phyloP scores from a whole-genome alignment of 495 filamentous ascomycete species.

The Aspergillus ellipticus region DNA sequence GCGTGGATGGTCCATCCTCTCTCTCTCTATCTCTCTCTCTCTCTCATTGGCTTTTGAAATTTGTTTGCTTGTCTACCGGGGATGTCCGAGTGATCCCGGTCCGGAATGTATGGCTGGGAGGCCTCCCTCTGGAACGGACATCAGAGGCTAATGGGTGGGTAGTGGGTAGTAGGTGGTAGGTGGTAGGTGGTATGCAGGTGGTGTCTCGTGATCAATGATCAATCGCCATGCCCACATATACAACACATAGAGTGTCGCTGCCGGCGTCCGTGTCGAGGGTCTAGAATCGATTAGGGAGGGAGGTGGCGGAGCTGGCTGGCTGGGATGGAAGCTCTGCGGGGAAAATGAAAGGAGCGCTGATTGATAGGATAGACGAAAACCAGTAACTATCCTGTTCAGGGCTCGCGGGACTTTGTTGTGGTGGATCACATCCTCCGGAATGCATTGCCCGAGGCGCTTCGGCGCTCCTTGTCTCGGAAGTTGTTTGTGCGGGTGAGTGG shows the following conservation, averaged over 20 bases:
- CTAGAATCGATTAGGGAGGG: background rate
- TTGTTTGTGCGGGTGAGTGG: constrained; percentile 23
- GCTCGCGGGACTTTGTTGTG: background rate
- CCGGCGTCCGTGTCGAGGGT: background rate
- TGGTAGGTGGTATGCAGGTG: background rate
- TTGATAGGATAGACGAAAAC: background rate
- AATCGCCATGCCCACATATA: background rate
- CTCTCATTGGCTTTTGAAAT: background rate
- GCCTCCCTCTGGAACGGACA: no score
- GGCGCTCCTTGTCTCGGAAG: constrained; percentile 42
- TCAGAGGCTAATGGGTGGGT: no score
- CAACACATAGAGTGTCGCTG: background rate
- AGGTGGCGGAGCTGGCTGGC: background rate
- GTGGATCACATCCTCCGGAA: constrained; percentile 47
- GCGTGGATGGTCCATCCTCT: background rate
- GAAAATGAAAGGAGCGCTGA: background rate
- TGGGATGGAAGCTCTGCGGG: constrained; percentile 1
- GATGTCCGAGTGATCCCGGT: background rate
- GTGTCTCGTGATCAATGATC: background rate
- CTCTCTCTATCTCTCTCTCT: background rate
- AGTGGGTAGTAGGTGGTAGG: background rate
- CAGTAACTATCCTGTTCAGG: no score
- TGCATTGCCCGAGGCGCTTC: constrained; percentile 51
- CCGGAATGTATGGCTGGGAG: no score
- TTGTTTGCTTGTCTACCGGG: background rate